Base-by-base conservation (phyloP, 2,329 filamentous ascomycete genomes). In the Paecilomyces fulvus region DNA sequence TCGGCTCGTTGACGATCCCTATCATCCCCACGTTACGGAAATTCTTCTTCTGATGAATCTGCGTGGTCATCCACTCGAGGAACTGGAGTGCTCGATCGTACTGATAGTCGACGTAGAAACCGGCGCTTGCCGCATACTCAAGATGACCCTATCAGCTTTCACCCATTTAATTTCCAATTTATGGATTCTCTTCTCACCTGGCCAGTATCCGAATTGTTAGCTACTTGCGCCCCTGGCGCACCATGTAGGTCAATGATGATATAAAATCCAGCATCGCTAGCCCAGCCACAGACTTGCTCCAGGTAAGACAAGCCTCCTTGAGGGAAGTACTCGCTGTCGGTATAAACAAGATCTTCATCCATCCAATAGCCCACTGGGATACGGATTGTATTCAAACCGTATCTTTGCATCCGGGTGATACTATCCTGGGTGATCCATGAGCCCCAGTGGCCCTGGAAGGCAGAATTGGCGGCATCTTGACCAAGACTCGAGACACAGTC, bases 1-100 rank as follows among this genome's bases (percentile, higher is more conserved):
- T 65, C 3, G 83, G 82, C 65, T 85, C 83, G 62, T 85, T 85
- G 55, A 84, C 71, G 11, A 85, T 67, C 64, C 81, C 77, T 37
- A 85, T 65, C 77, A 83, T 84, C 56, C 82, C 82, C 25, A 84
- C 82, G 49, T 79, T 83, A 54, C 76, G 69, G 64, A 80, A 82
- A 30, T 74, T 74, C 33, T 68, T 53, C 57, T 75, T 77, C 3
- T 61, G 69, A 64, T 84, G 81, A 57, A 83, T 77, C 43, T 75
- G 71, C 37, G 76, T 72, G 10, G 80, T 77, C 62, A 85, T 78
- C 76, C 78, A 83, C 54, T 76, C 69, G n/a, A 85, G 76, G 70
- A 83, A 84, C 53, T 76, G 65, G 56, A 78, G 65, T 2, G 80
- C 80, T 10, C 83, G 80, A 23, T 76, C 75, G 66, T 82, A 86